Evolutionary conservation across 352 stramenopile species (phyloP), one percentile per base, ranked within the genome.

Genomic region (Globisporangium barbulae): DNA sequence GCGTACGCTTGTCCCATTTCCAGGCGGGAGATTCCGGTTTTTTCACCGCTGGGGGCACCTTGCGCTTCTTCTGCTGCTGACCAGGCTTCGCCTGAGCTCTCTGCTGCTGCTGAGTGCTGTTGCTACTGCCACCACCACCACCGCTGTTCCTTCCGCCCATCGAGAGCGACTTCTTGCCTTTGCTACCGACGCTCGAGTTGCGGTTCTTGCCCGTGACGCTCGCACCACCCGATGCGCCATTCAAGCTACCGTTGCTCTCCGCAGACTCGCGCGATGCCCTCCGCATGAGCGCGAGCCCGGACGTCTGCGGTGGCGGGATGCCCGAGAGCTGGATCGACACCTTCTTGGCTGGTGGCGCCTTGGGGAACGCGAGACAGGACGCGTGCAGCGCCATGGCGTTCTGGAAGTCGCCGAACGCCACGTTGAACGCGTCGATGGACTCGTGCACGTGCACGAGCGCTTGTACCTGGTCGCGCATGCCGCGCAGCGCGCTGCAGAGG

Each of bases 1-100:
- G 81, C 76, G 53, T 74, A 92, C 83, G 80, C 47, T 89, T 89
- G 50, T 91, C 83, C 86, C 86, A 94, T 39, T 79, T 89, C 82
- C 83, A 94, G 25, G 81, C 74, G 31, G 81, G 72, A 13, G 72
- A 73, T 30, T 71, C 61, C 10, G 70, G 70, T 30, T 77, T 81
- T 35, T 62, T 67, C n/a, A 35, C n/a, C 39, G 54, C 15, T 9
- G 50, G 48, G 22, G 73, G 65, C 0, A 45, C 55, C 0, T 49
- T 53, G 19, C 35, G 35, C 50, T 63, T 73, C 62, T 47, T 68
- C 54, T 75, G 72, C 21, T 64, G 67, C 5, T 57, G 58, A 3
- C 25, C 52, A 15, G 58, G 15, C 33, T 68, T 70, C 7, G 47
- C 61, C 9, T 57, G 53, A 5, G 58, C 59, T 22, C 63, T 53